phyloP scores from a whole-genome alignment of 768 basidiomycete genomes.

The Mrakia gelida region DNA sequence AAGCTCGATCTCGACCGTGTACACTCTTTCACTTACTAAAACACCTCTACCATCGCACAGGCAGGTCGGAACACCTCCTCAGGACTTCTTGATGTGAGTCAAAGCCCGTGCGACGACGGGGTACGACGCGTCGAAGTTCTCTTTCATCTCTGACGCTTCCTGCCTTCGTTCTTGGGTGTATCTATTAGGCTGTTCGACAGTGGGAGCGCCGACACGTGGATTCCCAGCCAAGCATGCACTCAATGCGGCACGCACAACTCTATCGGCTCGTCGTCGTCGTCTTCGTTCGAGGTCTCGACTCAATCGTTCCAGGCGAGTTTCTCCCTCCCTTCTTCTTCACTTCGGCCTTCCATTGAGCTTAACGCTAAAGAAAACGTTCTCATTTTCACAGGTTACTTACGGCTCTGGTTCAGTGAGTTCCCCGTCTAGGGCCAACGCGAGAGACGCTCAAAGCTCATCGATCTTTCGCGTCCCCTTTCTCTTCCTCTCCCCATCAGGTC shows the following conservation, averaged over 20 bases:
- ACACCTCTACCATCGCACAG: neutral
- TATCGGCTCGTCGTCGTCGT: neutral
- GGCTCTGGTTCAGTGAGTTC: neutral
- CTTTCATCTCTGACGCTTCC: neutral
- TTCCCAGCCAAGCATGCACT: neutral
- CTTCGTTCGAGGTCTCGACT: neutral
- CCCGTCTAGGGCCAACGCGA: neutral
- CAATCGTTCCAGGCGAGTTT: neutral
- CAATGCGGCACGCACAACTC: neutral
- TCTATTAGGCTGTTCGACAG: neutral
- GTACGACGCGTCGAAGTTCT: neutral
- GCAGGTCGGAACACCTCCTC: neutral
- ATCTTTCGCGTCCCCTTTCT: neutral
- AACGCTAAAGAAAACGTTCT: neutral
- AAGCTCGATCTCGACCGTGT: neutral
- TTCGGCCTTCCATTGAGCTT: neutral
- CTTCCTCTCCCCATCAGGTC: conserved; percentile 38
- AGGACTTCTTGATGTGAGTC: conserved; percentile 7
- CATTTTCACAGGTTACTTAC: neutral
- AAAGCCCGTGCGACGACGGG: no score
- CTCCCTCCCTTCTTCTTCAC: neutral
- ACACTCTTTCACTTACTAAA: neutral
- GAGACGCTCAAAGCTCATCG: neutral
- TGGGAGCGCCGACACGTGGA: neutral
- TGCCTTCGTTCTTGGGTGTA: neutral